Conservation (phyloP, 139 green algal genomes). For the Volvox africanus region DNA sequence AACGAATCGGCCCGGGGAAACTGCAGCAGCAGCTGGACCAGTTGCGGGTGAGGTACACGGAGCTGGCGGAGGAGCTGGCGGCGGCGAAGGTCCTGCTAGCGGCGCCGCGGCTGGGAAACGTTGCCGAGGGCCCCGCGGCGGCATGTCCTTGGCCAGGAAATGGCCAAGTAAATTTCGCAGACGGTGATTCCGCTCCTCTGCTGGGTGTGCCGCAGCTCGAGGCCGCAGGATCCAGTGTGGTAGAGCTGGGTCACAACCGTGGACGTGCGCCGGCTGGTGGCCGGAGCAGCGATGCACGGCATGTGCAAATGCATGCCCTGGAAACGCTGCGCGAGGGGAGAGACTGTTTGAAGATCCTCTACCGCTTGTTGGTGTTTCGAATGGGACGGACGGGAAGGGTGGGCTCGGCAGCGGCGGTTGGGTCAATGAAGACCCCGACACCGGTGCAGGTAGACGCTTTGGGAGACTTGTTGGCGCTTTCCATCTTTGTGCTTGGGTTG, state of each 20-base stretch:
- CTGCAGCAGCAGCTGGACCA: conserved; percentile 55
- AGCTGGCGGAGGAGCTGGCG: conserved; percentile 21
- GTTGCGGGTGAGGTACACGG: background rate
- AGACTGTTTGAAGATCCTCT: background rate
- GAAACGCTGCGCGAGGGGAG: background rate
- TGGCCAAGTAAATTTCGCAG: background rate
- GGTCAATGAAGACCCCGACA: background rate
- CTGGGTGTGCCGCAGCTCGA: background rate
- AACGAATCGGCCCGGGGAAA: conserved; percentile 38
- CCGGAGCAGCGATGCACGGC: background rate
- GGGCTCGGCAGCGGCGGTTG: background rate
- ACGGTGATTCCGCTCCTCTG: background rate
- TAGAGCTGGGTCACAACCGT: background rate
- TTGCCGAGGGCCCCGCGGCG: no score
- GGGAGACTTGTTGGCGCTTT: background rate
- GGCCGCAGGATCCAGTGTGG: background rate
- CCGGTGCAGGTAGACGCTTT: conserved; percentile 17
- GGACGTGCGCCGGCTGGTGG: background rate
- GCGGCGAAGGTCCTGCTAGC: background rate
- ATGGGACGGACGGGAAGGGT: background rate
- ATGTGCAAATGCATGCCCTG: background rate
- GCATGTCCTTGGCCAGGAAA: no score
- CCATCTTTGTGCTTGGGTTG: background rate
- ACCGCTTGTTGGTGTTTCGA: background rate
- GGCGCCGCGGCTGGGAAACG: background rate